Percentiles rank a stretch among this genome's conserved stretches.
Evolutionary conservation across 1,139 yeast genomes (phyloP).

Genomic region (Yamadazyma dendronema): DNA sequence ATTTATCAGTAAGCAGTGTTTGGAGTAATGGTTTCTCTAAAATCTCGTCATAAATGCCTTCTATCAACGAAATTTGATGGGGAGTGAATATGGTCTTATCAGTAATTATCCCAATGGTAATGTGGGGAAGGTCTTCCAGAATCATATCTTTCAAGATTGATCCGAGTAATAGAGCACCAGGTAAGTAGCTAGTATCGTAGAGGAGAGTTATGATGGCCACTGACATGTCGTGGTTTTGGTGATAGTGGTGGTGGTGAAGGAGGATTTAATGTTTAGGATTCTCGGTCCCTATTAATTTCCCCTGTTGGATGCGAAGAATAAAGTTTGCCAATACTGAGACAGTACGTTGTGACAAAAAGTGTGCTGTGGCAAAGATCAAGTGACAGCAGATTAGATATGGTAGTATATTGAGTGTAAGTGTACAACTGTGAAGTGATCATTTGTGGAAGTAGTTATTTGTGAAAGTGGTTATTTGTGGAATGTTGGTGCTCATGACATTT

Average conservation of each 20-base stretch:
- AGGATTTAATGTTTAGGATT: background rate
- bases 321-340: background rate
- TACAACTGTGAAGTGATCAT: too few species aligned
- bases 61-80: conserved; percentile 28
- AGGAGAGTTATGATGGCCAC: conserved; percentile 66
- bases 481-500: too few species aligned
- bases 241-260: background rate
- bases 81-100: conserved; percentile 29
- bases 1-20: conserved; percentile 21
- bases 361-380: background rate
- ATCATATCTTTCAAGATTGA: conserved; percentile 22
- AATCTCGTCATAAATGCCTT: conserved; percentile 29
- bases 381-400: too few species aligned
- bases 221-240: background rate
- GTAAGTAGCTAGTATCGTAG: conserved; percentile 63
- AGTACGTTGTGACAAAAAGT: background rate
- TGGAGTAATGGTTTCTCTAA: conserved; percentile 29
- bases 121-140: conserved; percentile 8
- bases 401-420: too few species aligned
- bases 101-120: conserved; percentile 33
- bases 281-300: background rate
- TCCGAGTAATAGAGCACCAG: conserved; percentile 74
- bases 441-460: too few species aligned
- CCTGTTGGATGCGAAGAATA: background rate
- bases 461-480: too few species aligned